Base-by-base conservation (phyloP, 2,329 filamentous ascomycete species). In the Aspergillus fijiensis region DNA sequence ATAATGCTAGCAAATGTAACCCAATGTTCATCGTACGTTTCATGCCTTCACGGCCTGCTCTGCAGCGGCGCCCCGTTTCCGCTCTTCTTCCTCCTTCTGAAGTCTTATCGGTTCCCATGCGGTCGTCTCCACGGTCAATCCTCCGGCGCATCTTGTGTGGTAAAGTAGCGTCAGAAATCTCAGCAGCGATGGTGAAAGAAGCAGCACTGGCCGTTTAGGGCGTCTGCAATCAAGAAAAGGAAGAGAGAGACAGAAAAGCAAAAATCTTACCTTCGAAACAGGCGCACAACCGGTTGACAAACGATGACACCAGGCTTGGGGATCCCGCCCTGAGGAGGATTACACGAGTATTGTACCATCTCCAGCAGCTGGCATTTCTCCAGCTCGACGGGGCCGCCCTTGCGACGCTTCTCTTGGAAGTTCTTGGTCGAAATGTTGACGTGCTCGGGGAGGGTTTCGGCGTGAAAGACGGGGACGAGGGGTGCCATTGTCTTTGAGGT, bases 301-400 rank as follows among this genome's bases (percentile, higher is more conserved):
- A 71, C 71, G n/a, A 83, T 71, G 27, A 84, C 73, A 2, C 76
- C 73, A 3, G 79, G 76, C 54, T 71, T 69, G 19, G 74, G 76
- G 35, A 78, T 74, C 49, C 70, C 72, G 55, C 79, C 75, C 39
- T 77, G 72, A 9, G 80, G 76, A 10, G 85, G 74, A 69, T 85
- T 81, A 73, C 87, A 89, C 27, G 81, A 81, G 69, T 87, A 88
- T 74, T 89, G 86, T 51, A 85, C 75, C 72, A 89, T 73, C 70
- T 88, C 84, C 65, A 84, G 77, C 47, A 88, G 73, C 59, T 80
- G 74, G 71, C 86, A 89, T 53, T 84, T 75, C 57, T 76, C 71
- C 5, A 88, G 76, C 33, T 84, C 76, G 61, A 86, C 74, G 16
- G 79, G 74, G 27, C 69, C 68, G 49, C 79, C 77, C 70, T 86